Conservation (phyloP, 495 filamentous ascomycete genomes). For the Xylaria intraflava region DNA sequence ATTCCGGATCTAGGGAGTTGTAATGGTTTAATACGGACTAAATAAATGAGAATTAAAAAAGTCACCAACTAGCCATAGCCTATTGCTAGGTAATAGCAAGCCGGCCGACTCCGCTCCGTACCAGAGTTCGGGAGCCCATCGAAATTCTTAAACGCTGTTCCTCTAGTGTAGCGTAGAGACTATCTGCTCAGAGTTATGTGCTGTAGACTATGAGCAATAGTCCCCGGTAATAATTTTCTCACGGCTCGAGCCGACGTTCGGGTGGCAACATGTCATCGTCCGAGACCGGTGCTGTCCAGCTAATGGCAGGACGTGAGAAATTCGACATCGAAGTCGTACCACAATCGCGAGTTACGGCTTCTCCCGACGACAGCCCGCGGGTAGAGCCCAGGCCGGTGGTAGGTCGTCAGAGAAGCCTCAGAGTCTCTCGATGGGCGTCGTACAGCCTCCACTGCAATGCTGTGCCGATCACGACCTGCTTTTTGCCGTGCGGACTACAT, state of each 20-base stretch:
- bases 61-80: too few relatives aligned
- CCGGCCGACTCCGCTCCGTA: neutral
- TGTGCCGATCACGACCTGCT: neutral
- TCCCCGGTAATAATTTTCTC: neutral
- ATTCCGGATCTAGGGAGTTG: too few relatives aligned
- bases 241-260: slow-evolving; percentile 2
- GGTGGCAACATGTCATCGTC: neutral
- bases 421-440: too few relatives aligned
- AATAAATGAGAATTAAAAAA: too few relatives aligned
- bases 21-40: too few relatives aligned
- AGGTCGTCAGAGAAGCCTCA: too few relatives aligned
- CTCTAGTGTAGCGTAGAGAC: too few relatives aligned
- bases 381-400: too few relatives aligned
- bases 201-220: neutral
- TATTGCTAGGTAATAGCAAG: neutral
- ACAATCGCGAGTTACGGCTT: neutral
- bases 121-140: neutral
- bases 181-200: neutral
- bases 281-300: slow-evolving; percentile 9
- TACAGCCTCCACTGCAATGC: neutral
- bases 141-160: neutral
- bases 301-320: too few relatives aligned
- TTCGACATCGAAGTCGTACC: slow-evolving; percentile 2
- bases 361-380: slow-evolving; percentile 3
- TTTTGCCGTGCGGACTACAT: too few relatives aligned